phyloP scores from a whole-genome alignment of 768 basidiomycete genomes.

The Hericium erinaceus region DNA sequence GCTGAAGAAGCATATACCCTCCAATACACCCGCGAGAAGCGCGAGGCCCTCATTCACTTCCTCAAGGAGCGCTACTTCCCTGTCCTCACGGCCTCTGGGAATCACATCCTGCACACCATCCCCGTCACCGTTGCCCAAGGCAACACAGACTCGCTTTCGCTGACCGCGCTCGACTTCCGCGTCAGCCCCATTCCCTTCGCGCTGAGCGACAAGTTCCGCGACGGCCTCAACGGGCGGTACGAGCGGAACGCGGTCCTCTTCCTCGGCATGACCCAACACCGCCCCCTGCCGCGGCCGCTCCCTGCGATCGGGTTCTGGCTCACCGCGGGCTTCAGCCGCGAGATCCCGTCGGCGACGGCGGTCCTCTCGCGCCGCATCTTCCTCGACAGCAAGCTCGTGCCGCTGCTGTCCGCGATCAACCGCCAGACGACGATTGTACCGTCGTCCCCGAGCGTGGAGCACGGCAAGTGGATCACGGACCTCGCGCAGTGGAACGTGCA shows the following conservation, averaged over 20 bases:
- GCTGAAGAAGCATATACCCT: not conserved
- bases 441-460: conserved; percentile 14
- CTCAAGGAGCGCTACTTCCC: conserved; percentile 19
- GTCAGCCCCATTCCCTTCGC: not conserved
- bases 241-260: conserved; percentile 15
- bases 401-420: conserved; percentile 19
- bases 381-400: conserved; percentile 20
- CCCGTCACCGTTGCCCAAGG: not conserved
- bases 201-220: not conserved
- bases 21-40: conserved; percentile 2
- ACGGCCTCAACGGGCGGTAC: conserved; percentile 18
- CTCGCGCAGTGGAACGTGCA: conserved; percentile 19
- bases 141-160: not conserved
- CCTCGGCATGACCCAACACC: conserved; percentile 17
- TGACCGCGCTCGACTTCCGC: not conserved
- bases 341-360: conserved; percentile 19
- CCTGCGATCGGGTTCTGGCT: conserved; percentile 15
- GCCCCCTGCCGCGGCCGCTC: conserved; percentile 1
- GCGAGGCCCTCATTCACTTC: conserved; percentile 17
- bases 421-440: conserved; percentile 21
- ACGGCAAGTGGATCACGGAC: conserved; percentile 12
- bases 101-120: not conserved
- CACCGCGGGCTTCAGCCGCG: conserved; percentile 8
- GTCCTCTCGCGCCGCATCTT: conserved; percentile 18
- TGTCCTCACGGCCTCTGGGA: conserved; percentile 2